Conservation (phyloP, 2,329 filamentous ascomycete species). For the Cercospora sp. region DNA sequence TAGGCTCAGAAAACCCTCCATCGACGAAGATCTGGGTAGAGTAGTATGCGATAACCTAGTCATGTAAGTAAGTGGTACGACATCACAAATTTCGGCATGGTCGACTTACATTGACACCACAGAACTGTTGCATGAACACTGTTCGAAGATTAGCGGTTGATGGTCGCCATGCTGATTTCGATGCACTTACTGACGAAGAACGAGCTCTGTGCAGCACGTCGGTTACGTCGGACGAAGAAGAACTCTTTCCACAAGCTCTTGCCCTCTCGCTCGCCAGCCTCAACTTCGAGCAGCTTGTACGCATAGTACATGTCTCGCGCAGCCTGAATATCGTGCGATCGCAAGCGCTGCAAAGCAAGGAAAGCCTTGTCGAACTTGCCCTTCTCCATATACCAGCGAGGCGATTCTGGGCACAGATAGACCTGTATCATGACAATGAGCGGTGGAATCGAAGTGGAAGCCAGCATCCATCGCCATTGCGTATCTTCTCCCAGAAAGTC, state of each 20-base stretch:
- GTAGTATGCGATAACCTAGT: slow-evolving; percentile 38
- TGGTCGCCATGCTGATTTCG: neutral
- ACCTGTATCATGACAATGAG: slow-evolving; percentile 37
- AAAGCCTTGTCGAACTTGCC: slow-evolving; percentile 42
- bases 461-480: slow-evolving; percentile 36
- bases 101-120: slow-evolving; percentile 19
- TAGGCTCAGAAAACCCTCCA: slow-evolving; percentile 28
- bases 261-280: slow-evolving; percentile 38
- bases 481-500: slow-evolving; percentile 29
- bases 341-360: slow-evolving; percentile 38
- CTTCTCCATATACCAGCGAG: slow-evolving; percentile 44
- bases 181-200: slow-evolving; percentile 32
- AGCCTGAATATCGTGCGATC: slow-evolving; percentile 41
- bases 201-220: slow-evolving; percentile 37
- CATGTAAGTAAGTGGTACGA: neutral
- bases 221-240: slow-evolving; percentile 37
- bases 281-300: slow-evolving; percentile 39
- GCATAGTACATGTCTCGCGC: slow-evolving; percentile 46
- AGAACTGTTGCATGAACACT: slow-evolving; percentile 39
- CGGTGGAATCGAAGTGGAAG: slow-evolving; percentile 43
- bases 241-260: slow-evolving; percentile 44
- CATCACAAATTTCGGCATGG: neutral
- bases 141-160: neutral
- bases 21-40: slow-evolving; percentile 31
- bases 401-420: slow-evolving; percentile 47